Evolutionary conservation across 306 rosid genomes (phyloP), one percentile per base, ranked within the genome.

Genomic region (Malus fusca): DNA sequence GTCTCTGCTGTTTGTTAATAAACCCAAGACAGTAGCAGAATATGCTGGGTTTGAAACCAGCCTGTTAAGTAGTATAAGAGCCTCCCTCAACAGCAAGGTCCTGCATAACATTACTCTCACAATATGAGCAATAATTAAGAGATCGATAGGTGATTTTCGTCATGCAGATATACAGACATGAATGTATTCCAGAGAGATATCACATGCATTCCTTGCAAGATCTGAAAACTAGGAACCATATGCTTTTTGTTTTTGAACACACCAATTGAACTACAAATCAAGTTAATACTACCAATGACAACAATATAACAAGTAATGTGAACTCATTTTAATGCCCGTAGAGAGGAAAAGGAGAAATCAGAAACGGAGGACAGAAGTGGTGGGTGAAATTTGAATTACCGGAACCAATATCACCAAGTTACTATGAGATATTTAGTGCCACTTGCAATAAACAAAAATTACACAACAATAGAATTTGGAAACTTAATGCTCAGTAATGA

Each of bases 1-100:
- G 19, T 88, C 93, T 75, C 98, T 94, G 71, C 76, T 85, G 79
- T 21, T 76, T 8, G 88, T 85, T 77, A 94, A 75, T 44, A 48
- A 52, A n/a, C 76, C 86, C 84, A 94, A 78, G 75, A 88, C 76
- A 4, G 84, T 83, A 1, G 82, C 83, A 13, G 96, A 90, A 84
- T 90, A 90, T 48, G 84, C 71, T 9, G 92, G 87, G 73, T 77
- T 86, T 4, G 98, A 92, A 28, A 86, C 97, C 48, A 94, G 83
- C 73, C 98, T 86, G 83, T 94, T 92, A 0, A 94, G 95, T 78
- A 94, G 82, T 73, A 94, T 94, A 65, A 94, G 86, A 68, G 86
- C 88, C 89, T 94, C 98, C 74, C 98, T 86, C 19, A 92, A 81
- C 69, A 92, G 85, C 86, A 92, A 86, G n/a, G 93, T 88, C 95